These are phyloP conservation scores for Pyrenopolyporus hunteri DNA, from an alignment of 495 filamentous ascomycete species.

Conservation along the genomic window DNA sequence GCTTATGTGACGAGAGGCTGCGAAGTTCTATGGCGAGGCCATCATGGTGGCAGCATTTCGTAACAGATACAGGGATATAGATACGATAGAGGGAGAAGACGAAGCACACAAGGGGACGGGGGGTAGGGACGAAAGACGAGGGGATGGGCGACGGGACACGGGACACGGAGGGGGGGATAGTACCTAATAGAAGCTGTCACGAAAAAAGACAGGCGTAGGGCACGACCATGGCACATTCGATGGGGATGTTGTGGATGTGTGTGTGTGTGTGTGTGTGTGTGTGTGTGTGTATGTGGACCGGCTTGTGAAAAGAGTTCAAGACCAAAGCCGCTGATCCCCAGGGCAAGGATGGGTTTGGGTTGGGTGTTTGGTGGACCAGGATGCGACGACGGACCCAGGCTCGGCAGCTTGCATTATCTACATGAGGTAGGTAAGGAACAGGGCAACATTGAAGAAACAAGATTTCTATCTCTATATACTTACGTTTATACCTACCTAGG, in stretches of 20 bases:
- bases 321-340: neutral
- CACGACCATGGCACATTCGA: neutral
- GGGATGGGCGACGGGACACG: no score
- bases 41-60: slow-evolving; percentile 16
- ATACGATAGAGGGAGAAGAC: neutral
- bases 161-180: slow-evolving; percentile 2
- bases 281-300: neutral
- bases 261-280: neutral
- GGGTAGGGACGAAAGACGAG: no score
- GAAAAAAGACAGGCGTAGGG: neutral
- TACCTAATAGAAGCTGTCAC: slow-evolving; percentile 1
- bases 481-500: neutral
- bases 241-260: slow-evolving; percentile 1
- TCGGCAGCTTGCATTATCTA: slow-evolving; percentile 31
- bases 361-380: slow-evolving; percentile 25
- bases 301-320: neutral
- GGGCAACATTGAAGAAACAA: slow-evolving; percentile 29
- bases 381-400: slow-evolving; percentile 33
- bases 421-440: neutral
- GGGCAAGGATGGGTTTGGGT: slow-evolving; percentile 25
- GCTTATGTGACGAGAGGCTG: no score
- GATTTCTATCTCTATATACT: slow-evolving; percentile 23
- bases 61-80: slow-evolving; percentile 6
- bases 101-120: neutral
- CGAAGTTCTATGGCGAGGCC: no score